A percentile compares a stretch with the other conserved stretches of the same genome.
Evolutionary conservation across 2,329 filamentous ascomycete species (phyloP).

Genomic region (Teratosphaeria viscida): DNA sequence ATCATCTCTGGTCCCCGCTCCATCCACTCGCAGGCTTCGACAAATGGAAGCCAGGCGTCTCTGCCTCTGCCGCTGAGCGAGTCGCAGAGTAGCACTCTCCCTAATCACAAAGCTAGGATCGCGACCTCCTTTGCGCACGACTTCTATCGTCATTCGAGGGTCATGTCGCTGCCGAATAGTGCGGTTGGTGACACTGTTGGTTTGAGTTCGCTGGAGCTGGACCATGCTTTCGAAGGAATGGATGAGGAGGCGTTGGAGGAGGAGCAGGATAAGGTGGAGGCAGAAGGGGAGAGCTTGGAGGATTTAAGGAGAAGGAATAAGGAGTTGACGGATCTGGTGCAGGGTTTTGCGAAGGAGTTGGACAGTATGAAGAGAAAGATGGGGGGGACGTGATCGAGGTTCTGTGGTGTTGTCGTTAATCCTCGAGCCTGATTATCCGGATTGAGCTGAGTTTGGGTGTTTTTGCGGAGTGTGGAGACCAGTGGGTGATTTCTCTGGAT

Average conservation of each 20-base stretch:
- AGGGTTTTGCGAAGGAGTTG: conserved; percentile 6
- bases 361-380: conserved; percentile 6
- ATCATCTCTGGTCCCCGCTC: not conserved
- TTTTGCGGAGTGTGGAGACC: not conserved
- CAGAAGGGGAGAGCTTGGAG: conserved; percentile 1
- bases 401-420: not conserved
- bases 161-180: not conserved
- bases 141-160: conserved; percentile 9
- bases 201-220: not conserved
- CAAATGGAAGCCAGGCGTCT: not conserved
- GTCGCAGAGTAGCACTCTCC: not conserved
- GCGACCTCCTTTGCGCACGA: conserved; percentile 13
- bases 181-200: not conserved
- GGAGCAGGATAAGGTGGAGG: not conserved
- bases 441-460: not conserved
- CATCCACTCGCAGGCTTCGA: not conserved
- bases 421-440: too few species aligned
- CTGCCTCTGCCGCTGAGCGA: not conserved
- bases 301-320: conserved; percentile 4
- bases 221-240: not conserved
- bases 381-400: not conserved
- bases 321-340: conserved; percentile 5
- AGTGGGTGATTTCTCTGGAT: not conserved
- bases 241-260: not conserved
- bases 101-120: conserved; percentile 6